Conservation (phyloP, 2,329 filamentous ascomycete genomes). For the Colletotrichum sojae region DNA sequence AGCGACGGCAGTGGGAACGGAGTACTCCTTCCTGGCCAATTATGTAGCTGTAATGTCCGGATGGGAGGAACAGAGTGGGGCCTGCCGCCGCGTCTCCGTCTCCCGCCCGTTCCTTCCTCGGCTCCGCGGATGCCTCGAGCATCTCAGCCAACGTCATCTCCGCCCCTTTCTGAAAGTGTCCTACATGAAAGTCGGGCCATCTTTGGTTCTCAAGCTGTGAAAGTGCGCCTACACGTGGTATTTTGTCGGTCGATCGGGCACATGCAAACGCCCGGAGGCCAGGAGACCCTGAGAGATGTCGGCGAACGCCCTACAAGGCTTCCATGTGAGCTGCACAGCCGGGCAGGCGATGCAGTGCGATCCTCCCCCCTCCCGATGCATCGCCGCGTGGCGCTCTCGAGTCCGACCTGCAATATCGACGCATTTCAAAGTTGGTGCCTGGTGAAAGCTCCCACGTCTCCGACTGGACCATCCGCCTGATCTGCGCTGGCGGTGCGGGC, state of each 20-base stretch:
- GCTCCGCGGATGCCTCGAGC: constrained; percentile 12
- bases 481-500: neutral
- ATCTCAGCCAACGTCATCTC: constrained; percentile 4
- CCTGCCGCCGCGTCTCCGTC: neutral
- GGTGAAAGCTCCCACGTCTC: neutral
- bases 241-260: neutral
- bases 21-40: neutral
- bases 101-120: neutral
- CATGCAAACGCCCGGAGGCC: neutral
- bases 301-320: constrained; percentile 11
- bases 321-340: constrained; percentile 18
- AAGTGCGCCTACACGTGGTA: constrained; percentile 7
- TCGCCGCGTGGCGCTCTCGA: neutral
- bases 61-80: neutral
- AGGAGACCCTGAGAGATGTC: neutral
- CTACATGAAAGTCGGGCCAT: neutral
- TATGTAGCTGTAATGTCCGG: neutral
- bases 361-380: no score
- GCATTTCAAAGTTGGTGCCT: constrained; percentile 26
- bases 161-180: neutral
- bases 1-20: neutral
- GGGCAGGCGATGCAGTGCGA: neutral
- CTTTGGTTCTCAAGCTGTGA: no score
- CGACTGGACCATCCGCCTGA: neutral
- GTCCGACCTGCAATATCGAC: neutral